These are phyloP conservation scores for Salvia sclarea DNA, from an alignment of 305 asterid species.

Conservation along the genomic window DNA sequence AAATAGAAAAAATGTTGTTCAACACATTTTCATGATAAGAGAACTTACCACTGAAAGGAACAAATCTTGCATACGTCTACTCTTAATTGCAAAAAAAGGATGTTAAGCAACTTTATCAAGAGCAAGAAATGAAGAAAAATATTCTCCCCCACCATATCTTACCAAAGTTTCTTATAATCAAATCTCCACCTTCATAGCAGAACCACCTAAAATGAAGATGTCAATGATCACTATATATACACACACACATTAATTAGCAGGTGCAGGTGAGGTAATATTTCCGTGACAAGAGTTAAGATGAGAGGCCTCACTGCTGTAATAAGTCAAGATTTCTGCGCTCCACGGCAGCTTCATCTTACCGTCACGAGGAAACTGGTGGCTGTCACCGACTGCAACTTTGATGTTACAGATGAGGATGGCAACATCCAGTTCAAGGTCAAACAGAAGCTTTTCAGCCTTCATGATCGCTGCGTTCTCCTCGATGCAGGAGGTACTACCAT, in stretches of 20 bases:
- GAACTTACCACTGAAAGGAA: background rate
- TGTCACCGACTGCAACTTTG: conserved; percentile 38
- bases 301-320: conserved; percentile 18
- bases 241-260: too few species aligned
- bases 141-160: conserved; percentile 5
- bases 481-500: conserved; percentile 37
- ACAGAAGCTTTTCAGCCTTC: conserved; percentile 36
- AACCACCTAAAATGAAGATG: background rate
- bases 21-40: conserved; percentile 9
- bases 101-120: background rate
- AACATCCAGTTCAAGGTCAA: conserved; percentile 33
- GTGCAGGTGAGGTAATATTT: background rate
- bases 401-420: conserved; percentile 35
- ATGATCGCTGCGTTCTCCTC: conserved; percentile 40
- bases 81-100: background rate
- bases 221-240: background rate
- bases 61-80: background rate
- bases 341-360: conserved; percentile 19
- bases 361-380: conserved; percentile 29
- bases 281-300: conserved; percentile 1
- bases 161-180: background rate
- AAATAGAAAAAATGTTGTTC: background rate
- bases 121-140: conserved; percentile 8
- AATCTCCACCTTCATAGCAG: background rate
- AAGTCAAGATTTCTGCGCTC: conserved; percentile 29